Conservation (phyloP, 2,329 filamentous ascomycete genomes). For the Paecilomyces fulvus region DNA sequence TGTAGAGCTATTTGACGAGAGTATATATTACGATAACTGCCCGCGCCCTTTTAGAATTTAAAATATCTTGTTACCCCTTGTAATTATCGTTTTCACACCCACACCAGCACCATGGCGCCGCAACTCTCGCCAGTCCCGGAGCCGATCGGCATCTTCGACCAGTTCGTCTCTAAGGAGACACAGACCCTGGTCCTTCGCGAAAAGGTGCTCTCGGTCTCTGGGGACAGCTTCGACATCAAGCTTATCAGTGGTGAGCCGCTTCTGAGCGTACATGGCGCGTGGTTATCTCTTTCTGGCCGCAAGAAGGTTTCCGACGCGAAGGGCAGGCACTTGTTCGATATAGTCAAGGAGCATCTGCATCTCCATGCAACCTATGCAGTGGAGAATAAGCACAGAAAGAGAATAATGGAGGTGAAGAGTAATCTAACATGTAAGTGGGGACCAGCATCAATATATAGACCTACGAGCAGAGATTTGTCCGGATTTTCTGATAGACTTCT, state of each 20-base stretch:
- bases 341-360: conserved; percentile 41
- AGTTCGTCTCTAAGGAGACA: conserved; percentile 9
- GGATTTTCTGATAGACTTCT: not conserved
- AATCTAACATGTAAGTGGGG: not conserved
- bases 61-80: not conserved
- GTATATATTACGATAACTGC: not conserved
- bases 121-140: conserved; percentile 10
- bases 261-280: conserved; percentile 49
- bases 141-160: conserved; percentile 12
- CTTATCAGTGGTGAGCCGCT: conserved; percentile 46
- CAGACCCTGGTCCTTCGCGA: conserved; percentile 51
- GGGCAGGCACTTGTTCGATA: conserved; percentile 50
- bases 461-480: not conserved
- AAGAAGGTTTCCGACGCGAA: conserved; percentile 49
- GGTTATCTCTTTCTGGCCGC: conserved; percentile 45
- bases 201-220: conserved; percentile 52
- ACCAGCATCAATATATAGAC: not conserved
- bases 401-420: not conserved
- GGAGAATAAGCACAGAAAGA: not conserved
- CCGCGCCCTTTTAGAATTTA: not conserved
- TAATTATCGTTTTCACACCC: not conserved
- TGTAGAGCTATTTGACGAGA: not conserved
- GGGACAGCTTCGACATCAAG: conserved; percentile 57
- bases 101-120: conserved; percentile 1
- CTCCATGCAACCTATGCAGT: not conserved